Conservation (phyloP, 371 early-diverging fungal genomes). For the Rhizopus arrhizus region DNA sequence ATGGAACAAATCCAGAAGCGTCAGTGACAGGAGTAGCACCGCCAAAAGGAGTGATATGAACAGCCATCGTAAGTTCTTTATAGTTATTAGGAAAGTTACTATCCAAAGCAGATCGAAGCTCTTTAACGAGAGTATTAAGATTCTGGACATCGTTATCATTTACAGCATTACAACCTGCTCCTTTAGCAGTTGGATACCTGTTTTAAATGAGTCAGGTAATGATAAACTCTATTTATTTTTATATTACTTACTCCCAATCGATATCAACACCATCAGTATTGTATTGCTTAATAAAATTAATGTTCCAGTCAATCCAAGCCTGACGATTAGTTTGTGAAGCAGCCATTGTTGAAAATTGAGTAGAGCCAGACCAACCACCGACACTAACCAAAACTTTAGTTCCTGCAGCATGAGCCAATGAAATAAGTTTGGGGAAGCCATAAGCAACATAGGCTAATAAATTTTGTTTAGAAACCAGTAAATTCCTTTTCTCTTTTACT, state of each 20-base stretch:
- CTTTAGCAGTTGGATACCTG: slow-evolving; percentile 63
- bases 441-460: slow-evolving; percentile 20
- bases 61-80: slow-evolving; percentile 74
- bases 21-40: slow-evolving; percentile 55
- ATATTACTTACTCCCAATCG: slow-evolving; percentile 26
- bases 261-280: slow-evolving; percentile 63
- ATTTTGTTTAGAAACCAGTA: neutral
- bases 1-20: slow-evolving; percentile 61
- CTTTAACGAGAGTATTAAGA: slow-evolving; percentile 60
- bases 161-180: slow-evolving; percentile 59
- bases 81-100: slow-evolving; percentile 40
- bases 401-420: slow-evolving; percentile 52
- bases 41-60: slow-evolving; percentile 66
- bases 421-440: slow-evolving; percentile 33
- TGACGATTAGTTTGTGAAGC: slow-evolving; percentile 45
- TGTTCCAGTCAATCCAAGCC: slow-evolving; percentile 55
- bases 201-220: neutral
- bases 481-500: neutral
- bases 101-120: slow-evolving; percentile 65
- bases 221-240: neutral
- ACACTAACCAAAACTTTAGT: slow-evolving; percentile 58
- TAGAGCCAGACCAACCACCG: slow-evolving; percentile 75
- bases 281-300: slow-evolving; percentile 48
- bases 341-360: slow-evolving; percentile 49
- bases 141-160: slow-evolving; percentile 48